Conservation (phyloP, 2,329 filamentous ascomycete genomes). For the Calonectria pseudoturangicola region DNA sequence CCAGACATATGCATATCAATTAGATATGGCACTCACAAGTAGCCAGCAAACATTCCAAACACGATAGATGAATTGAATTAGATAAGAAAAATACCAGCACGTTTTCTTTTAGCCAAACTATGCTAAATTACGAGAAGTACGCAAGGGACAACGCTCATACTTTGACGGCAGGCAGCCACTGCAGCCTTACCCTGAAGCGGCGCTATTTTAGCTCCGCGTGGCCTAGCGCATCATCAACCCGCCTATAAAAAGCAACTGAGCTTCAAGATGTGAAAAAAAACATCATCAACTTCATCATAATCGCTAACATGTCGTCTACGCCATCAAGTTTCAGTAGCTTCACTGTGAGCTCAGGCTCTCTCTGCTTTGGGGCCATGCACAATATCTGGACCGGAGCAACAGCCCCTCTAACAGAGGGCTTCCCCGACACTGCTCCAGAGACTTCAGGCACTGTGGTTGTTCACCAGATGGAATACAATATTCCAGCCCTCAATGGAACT, state of each 20-base stretch:
- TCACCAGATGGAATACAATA: constrained; percentile 26
- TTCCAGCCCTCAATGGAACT: constrained; percentile 26
- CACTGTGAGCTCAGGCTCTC: constrained; percentile 21
- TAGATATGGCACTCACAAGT: no score
- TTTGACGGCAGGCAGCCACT: background rate
- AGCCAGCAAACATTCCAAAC: no score
- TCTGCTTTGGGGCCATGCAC: constrained; percentile 33
- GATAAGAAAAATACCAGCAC: no score
- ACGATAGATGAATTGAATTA: no score
- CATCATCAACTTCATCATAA: background rate
- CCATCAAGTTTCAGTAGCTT: constrained; percentile 15
- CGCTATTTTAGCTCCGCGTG: background rate
- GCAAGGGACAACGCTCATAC: background rate
- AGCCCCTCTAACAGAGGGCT: background rate
- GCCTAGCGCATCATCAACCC: background rate
- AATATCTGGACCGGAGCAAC: constrained; percentile 30
- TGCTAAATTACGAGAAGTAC: background rate
- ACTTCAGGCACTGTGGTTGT: constrained; percentile 7
- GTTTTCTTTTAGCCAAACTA: background rate
- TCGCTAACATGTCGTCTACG: background rate
- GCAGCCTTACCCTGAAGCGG: constrained; percentile 7
- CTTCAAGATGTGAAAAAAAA: background rate
- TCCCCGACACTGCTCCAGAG: background rate
- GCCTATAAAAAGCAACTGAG: constrained; percentile 4
- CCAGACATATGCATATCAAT: no score